Conservation (phyloP, 2,329 filamentous ascomycete genomes). For the Claviceps digitariae region DNA sequence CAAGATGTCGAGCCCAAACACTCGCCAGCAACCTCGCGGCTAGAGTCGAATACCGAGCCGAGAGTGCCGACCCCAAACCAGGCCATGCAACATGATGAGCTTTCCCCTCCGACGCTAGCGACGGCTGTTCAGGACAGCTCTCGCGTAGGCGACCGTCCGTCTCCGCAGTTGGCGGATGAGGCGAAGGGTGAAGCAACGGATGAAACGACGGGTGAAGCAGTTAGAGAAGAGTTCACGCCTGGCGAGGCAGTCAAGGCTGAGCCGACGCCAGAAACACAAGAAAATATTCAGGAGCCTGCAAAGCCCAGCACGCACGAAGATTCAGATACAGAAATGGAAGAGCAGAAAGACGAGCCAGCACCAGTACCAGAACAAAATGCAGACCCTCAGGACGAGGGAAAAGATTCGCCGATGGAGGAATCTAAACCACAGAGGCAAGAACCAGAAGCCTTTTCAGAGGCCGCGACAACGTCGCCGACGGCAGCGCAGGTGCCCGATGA, state of each 20-base stretch:
- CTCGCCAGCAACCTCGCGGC: neutral
- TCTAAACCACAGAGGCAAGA: neutral
- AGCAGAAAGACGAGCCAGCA: constrained; percentile 3
- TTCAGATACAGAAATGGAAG: neutral
- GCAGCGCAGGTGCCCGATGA: neutral
- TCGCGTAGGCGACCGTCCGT: neutral
- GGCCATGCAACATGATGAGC: neutral
- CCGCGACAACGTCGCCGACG: neutral
- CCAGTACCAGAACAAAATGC: constrained; percentile 5
- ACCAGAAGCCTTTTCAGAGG: neutral
- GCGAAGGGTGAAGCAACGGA: too few species aligned
- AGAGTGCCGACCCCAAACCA: neutral
- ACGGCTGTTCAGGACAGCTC: neutral
- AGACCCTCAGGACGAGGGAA: constrained; percentile 6
- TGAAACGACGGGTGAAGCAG: neutral
- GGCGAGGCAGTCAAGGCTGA: neutral
- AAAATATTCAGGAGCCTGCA: constrained; percentile 19
- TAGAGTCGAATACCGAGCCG: neutral
- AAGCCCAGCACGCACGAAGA: neutral
- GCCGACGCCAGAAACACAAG: constrained; percentile 11
- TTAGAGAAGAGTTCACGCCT: neutral
- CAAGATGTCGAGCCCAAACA: neutral
- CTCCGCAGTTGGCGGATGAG: neutral
- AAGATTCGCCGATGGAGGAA: constrained; percentile 1
- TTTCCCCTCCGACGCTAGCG: neutral